Evolutionary conservation across 2,329 filamentous ascomycete species (phyloP).

Genomic region (Diaporthe vexans): DNA sequence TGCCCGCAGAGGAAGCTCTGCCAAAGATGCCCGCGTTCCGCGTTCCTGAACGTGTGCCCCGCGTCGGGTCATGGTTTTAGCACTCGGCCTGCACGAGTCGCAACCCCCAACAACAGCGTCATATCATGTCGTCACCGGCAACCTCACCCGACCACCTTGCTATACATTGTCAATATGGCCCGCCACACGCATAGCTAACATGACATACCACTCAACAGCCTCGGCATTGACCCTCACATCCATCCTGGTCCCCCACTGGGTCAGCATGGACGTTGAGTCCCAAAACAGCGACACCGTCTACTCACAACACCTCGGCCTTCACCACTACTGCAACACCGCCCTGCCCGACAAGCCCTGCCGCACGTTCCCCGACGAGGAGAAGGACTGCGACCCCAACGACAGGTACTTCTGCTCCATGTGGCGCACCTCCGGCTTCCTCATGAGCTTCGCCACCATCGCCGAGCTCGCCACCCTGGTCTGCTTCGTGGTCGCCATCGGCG

Average conservation of each 20-base stretch:
- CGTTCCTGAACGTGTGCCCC: conserved; percentile 4
- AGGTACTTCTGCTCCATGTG: conserved; percentile 92
- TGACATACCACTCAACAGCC: conserved; percentile 59
- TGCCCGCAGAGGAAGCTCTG: not conserved
- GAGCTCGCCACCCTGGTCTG: conserved; percentile 85
- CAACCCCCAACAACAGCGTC: conserved; percentile 19
- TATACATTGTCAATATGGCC: not conserved
- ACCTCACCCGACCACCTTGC: not conserved
- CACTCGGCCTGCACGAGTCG: conserved; percentile 16
- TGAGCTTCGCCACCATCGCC: conserved; percentile 84
- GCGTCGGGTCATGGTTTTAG: not conserved
- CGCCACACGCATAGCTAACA: conserved; percentile 49
- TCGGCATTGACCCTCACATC: conserved; percentile 79
- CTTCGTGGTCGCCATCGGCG: conserved; percentile 82
- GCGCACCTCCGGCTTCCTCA: conserved; percentile 88
- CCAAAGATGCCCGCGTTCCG: not conserved
- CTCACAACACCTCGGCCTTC: conserved; percentile 80
- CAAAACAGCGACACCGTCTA: conserved; percentile 59
- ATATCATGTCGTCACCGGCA: not conserved
- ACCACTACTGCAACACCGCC: conserved; percentile 82
- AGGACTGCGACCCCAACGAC: conserved; percentile 74
- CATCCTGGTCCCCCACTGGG: conserved; percentile 79
- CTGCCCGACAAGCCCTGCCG: conserved; percentile 67
- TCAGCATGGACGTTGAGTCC: conserved; percentile 71
- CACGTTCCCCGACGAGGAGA: conserved; percentile 75